A percentile compares a stretch with the other conserved stretches of the same genome.
Evolutionary conservation across 441 rosid genomes (phyloP).

Genomic region (Jatropha podagrica): DNA sequence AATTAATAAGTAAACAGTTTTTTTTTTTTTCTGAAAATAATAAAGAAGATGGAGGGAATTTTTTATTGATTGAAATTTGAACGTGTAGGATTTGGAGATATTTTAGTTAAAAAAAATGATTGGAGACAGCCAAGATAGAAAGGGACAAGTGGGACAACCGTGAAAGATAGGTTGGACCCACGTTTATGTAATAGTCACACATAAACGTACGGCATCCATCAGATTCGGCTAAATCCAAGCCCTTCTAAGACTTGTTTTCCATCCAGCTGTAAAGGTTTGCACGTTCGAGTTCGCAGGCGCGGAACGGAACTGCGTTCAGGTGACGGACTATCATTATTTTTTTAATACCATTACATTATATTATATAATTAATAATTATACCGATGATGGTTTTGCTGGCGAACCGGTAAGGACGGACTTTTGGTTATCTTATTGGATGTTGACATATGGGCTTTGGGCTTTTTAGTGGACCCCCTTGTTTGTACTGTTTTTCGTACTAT

Average conservation of each 20-base stretch:
- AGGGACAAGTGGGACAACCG: slow-evolving; percentile 28
- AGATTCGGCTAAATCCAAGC: slow-evolving; percentile 15
- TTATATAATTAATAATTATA: too few relatives aligned
- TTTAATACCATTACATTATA: too few relatives aligned
- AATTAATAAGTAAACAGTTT: too few relatives aligned
- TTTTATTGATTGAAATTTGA: neutral
- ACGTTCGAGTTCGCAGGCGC: neutral
- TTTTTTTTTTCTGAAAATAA: too few relatives aligned
- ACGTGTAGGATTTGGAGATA: too few relatives aligned
- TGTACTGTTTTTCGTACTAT: neutral
- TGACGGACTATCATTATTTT: too few relatives aligned
- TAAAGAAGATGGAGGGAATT: neutral
- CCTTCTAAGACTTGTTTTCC: neutral
- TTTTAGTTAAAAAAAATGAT: neutral
- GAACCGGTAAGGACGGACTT: too few relatives aligned
- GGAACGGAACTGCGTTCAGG: too few relatives aligned
- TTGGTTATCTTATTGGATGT: too few relatives aligned
- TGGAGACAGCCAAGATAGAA: slow-evolving; percentile 29
- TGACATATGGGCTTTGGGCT: too few relatives aligned
- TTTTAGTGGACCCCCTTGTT: neutral
- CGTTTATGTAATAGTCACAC: too few relatives aligned
- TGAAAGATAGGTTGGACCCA: slow-evolving; percentile 21
- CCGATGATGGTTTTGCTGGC: too few relatives aligned
- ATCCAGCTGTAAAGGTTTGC: slow-evolving; percentile 35
- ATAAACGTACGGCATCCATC: slow-evolving; percentile 14